phyloP scores from a whole-genome alignment of 2,329 filamentous ascomycete species.

The Diaporthe sp. region DNA sequence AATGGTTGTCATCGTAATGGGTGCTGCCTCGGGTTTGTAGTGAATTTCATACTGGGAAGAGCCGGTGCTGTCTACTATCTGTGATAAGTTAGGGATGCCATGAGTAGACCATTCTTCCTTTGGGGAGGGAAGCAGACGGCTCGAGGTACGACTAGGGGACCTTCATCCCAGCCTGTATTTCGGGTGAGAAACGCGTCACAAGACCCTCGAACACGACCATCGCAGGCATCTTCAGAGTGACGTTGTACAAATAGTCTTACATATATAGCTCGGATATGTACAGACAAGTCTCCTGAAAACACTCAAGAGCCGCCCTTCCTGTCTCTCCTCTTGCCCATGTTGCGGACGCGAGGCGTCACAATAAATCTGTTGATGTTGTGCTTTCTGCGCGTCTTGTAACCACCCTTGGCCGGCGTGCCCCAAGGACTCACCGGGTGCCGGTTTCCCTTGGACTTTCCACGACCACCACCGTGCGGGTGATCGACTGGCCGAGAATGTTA shows the following conservation, averaged over 20 bases:
- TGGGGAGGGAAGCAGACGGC: background rate
- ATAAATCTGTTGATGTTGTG: constrained; percentile 93
- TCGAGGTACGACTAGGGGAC: background rate
- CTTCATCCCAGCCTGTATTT: background rate
- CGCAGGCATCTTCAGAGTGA: background rate
- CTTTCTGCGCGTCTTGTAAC: constrained; percentile 92
- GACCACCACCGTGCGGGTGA: constrained; percentile 98
- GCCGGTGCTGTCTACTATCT: background rate
- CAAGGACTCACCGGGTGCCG: constrained; percentile 94
- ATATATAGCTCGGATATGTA: constrained; percentile 44
- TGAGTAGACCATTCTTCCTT: background rate
- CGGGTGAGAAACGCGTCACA: background rate
- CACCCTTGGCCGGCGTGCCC: constrained; percentile 90
- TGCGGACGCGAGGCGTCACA: constrained; percentile 84
- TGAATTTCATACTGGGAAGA: background rate
- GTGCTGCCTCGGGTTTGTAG: background rate
- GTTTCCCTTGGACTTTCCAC: constrained; percentile 99
- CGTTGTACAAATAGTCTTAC: constrained; percentile 19
- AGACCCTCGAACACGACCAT: background rate
- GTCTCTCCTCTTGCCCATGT: constrained; percentile 88
- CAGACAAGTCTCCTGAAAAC: constrained; percentile 38
- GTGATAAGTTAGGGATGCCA: background rate
- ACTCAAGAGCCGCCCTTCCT: constrained; percentile 59
- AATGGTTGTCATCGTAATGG: background rate
- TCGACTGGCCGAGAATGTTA: constrained; percentile 69